Evolutionary conservation across 2,329 filamentous ascomycete species (phyloP).

Genomic region (Epichloe festucae): DNA sequence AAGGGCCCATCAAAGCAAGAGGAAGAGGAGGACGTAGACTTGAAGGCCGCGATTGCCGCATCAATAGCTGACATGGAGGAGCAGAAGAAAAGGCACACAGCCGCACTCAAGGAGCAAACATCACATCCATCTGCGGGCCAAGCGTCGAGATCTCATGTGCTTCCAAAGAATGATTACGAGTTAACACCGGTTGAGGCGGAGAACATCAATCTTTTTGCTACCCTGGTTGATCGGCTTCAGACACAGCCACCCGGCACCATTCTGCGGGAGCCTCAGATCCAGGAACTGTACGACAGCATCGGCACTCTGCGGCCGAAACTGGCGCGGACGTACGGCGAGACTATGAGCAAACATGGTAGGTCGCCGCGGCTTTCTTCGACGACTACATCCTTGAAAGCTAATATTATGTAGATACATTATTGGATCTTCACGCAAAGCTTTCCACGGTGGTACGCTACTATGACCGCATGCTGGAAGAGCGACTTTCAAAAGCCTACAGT

Average conservation of each 20-base stretch:
- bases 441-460: constrained; percentile 96
- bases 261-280: constrained; percentile 90
- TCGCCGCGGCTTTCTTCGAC: constrained; percentile 4
- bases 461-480: constrained; percentile 93
- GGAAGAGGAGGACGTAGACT: constrained; percentile 82
- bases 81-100: constrained; percentile 84
- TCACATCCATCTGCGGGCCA: constrained; percentile 25
- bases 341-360: constrained; percentile 97
- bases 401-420: constrained; percentile 56
- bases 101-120: constrained; percentile 68
- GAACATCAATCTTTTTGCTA: constrained; percentile 93
- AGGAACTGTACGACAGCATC: constrained; percentile 95
- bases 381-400: neutral
- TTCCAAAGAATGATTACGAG: constrained; percentile 88
- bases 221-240: constrained; percentile 84
- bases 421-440: constrained; percentile 89
- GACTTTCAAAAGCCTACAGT: constrained; percentile 82
- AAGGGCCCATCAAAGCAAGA: constrained; percentile 29
- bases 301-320: constrained; percentile 86
- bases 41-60: constrained; percentile 90
- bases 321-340: constrained; percentile 90
- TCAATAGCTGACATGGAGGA: constrained; percentile 96
- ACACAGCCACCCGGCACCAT: constrained; percentile 94
- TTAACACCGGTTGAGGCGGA: constrained; percentile 87
- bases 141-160: constrained; percentile 35